Percentiles rank a stretch among this genome's conserved stretches.
Evolutionary conservation across 2,329 filamentous ascomycete genomes (phyloP).

Genomic region (Harringtonia lauricola): DNA sequence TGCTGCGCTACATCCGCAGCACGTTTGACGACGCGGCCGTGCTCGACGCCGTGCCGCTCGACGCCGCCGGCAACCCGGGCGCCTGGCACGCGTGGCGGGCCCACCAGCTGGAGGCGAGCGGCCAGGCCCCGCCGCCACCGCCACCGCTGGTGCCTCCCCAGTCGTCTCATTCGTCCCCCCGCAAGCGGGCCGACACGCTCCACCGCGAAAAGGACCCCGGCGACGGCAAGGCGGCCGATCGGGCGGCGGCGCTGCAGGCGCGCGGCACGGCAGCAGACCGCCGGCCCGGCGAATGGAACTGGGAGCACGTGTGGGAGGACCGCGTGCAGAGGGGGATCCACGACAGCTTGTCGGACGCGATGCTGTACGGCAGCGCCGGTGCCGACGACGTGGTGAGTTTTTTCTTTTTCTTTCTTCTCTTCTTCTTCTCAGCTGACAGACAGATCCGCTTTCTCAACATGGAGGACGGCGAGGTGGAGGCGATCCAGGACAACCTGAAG

Average conservation of each 20-base stretch:
- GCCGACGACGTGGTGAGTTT: constrained; percentile 61
- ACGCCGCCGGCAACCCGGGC: constrained; percentile 77
- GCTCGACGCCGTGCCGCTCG: constrained; percentile 67
- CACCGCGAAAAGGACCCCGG: no score
- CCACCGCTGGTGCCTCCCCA: no score
- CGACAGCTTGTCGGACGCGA: constrained; percentile 65
- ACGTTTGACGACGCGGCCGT: constrained; percentile 70
- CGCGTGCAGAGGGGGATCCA: constrained; percentile 71
- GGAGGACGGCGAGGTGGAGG: constrained; percentile 46
- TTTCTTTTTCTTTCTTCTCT: no score
- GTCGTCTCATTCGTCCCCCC: no score
- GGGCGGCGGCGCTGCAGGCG: background rate
- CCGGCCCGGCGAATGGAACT: constrained; percentile 83
- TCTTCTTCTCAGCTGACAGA: background rate
- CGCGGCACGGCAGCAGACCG: constrained; percentile 21
- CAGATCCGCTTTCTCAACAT: constrained; percentile 58
- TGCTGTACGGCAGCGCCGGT: constrained; percentile 56
- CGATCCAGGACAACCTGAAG: constrained; percentile 46
- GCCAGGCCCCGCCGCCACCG: constrained; percentile 24
- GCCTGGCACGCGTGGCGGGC: constrained; percentile 92
- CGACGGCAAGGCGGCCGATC: constrained; percentile 2
- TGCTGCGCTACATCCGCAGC: constrained; percentile 72
- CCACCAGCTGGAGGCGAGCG: constrained; percentile 38
- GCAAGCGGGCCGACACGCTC: no score
- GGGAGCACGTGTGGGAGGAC: constrained; percentile 94